These are phyloP conservation scores for Xylariaceae sp. DNA, from an alignment of 2,329 filamentous ascomycete species.

Conservation along the genomic window DNA sequence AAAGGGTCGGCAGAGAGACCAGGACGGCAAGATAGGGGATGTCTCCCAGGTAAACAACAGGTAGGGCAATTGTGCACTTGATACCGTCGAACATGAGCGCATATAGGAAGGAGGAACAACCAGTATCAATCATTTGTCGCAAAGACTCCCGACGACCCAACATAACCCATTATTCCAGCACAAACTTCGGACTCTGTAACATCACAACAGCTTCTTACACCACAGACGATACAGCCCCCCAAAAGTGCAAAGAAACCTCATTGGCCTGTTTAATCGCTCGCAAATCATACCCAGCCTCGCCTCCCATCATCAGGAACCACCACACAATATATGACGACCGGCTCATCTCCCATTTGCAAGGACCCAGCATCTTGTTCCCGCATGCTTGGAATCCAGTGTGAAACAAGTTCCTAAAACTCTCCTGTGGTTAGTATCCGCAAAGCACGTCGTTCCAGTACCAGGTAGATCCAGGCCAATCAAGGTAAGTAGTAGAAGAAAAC, in stretches of 20 bases:
- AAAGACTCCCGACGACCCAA: neutral
- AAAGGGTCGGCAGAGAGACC: neutral
- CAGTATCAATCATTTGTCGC: neutral
- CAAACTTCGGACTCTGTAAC: neutral
- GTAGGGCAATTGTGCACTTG: neutral
- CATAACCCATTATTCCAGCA: neutral
- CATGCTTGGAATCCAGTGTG: neutral
- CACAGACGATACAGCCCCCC: neutral
- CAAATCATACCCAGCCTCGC: neutral
- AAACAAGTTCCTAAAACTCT: constrained; percentile 1
- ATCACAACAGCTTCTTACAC: neutral
- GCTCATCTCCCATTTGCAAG: neutral
- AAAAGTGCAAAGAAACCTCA: neutral
- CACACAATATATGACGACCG: neutral
- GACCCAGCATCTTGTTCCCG: neutral
- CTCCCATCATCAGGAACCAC: neutral
- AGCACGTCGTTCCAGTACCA: neutral
- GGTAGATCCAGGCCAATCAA: neutral
- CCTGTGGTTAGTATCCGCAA: constrained; percentile 8
- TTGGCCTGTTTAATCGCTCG: neutral
- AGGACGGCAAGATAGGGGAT: neutral
- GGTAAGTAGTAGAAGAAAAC: neutral
- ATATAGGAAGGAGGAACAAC: neutral
- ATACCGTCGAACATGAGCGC: neutral
- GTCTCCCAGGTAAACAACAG: neutral